Conservation (phyloP, 345 rosid genomes). For the Eucalyptus erythrocorys region DNA sequence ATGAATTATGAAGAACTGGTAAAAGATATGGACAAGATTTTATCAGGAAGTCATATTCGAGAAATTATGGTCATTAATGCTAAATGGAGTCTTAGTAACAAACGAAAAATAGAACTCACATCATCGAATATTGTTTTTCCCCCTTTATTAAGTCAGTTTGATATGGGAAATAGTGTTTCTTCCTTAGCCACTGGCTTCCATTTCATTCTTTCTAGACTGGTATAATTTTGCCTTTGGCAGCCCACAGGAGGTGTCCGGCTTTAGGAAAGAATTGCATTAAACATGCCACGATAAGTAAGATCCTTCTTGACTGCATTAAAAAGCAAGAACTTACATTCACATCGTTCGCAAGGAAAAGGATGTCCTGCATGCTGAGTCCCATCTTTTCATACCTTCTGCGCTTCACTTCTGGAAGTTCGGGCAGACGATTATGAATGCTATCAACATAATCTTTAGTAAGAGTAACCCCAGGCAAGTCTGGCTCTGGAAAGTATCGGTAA, state of each 20-base stretch:
- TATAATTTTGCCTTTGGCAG: background rate
- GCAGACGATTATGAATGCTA: constrained; percentile 42
- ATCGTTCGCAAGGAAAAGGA: constrained; percentile 91
- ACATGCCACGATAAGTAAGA: background rate
- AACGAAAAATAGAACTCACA: background rate
- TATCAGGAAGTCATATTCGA: background rate
- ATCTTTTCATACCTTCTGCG: constrained; percentile 75
- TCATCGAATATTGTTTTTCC: background rate
- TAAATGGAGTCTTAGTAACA: background rate
- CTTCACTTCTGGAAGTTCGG: constrained; percentile 91
- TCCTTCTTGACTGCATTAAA: background rate
- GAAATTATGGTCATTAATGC: background rate
- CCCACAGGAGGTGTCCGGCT: background rate
- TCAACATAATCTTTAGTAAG: constrained; percentile 57
- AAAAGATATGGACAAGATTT: background rate
- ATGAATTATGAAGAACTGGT: background rate
- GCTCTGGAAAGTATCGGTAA: constrained; percentile 97
- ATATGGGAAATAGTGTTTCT: background rate
- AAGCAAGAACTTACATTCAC: constrained; percentile 35
- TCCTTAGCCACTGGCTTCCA: background rate
- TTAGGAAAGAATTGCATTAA: background rate
- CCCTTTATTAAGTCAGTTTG: background rate
- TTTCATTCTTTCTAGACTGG: background rate
- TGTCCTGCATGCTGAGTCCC: constrained; percentile 92
- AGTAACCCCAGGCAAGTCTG: constrained; percentile 83